A percentile compares a stretch with the other conserved stretches of the same genome.
Evolutionary conservation across 129 eudicot genomes (phyloP).

Genomic region (Centrapalus pauciflorus): DNA sequence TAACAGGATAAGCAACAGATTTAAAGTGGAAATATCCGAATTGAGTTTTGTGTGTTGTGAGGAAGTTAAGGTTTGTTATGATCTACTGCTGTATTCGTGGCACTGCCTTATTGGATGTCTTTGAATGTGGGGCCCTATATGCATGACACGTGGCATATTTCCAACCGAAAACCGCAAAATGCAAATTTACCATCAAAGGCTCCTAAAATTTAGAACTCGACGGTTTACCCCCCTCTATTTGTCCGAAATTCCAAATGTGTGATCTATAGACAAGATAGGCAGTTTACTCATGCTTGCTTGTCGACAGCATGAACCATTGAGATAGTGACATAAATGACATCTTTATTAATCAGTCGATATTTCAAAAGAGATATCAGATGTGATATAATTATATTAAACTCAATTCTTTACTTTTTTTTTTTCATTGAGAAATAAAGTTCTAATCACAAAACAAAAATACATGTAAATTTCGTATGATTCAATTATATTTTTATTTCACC

Average conservation of each 20-base stretch:
- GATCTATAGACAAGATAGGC: background rate
- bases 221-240: background rate
- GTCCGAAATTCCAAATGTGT: constrained; percentile 11
- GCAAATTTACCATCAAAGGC: background rate
- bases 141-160: constrained; percentile 31
- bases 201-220: background rate
- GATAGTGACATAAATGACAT: too few relatives aligned
- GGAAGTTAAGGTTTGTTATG: constrained; percentile 33
- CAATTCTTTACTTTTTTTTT: too few relatives aligned
- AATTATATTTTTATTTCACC: too few relatives aligned
- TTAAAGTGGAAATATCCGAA: constrained; percentile 22
- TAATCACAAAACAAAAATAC: too few relatives aligned
- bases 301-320: too few relatives aligned
- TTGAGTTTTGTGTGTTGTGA: constrained; percentile 25
- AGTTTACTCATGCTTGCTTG: too few relatives aligned
- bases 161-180: constrained; percentile 28
- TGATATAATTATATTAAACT: too few relatives aligned
- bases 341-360: too few relatives aligned
- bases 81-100: constrained; percentile 41
- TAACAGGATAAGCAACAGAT: constrained; percentile 22
- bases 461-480: too few relatives aligned
- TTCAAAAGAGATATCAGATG: too few relatives aligned
- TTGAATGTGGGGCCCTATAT: constrained; percentile 2
- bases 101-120: constrained; percentile 25
- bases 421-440: too few relatives aligned